Evolutionary conservation across 495 filamentous ascomycete species (phyloP).

Genomic region (Sordaria brevicollis): DNA sequence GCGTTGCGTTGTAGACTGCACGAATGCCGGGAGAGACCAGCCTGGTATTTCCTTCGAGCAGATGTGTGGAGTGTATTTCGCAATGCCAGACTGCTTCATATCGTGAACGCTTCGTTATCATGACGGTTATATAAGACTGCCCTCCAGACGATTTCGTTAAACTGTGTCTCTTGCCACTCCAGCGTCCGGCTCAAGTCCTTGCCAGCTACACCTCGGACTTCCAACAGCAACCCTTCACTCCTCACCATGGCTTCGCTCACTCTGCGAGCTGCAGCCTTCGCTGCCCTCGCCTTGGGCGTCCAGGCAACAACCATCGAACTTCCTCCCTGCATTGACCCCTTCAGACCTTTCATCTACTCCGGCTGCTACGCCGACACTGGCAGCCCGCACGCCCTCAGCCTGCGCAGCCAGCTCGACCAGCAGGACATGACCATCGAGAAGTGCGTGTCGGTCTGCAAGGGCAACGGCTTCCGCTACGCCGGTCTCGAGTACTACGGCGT

Average conservation of each 20-base stretch:
- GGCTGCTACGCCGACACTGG: constrained; percentile 39
- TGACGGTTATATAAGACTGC: background rate
- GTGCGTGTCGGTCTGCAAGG: constrained; percentile 44
- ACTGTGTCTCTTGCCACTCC: background rate
- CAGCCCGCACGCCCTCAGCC: constrained; percentile 26
- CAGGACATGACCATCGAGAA: constrained; percentile 40
- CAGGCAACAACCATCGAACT: constrained; percentile 27
- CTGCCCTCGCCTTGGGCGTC: constrained; percentile 17
- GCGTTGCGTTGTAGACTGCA: background rate
- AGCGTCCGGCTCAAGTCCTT: background rate
- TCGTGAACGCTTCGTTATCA: background rate
- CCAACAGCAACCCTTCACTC: background rate
- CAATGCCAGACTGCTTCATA: background rate
- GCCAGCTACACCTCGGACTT: background rate
- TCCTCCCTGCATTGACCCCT: constrained; percentile 31
- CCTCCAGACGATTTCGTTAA: background rate
- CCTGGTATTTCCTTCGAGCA: background rate
- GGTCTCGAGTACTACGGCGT: constrained; percentile 45
- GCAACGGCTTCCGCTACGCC: constrained; percentile 44
- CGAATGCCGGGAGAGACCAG: background rate
- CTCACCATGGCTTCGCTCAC: constrained; percentile 13
- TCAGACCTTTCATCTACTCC: constrained; percentile 39
- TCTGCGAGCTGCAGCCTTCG: constrained; percentile 20
- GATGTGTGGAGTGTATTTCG: background rate
- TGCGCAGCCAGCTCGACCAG: constrained; percentile 23